A percentile compares a stretch with the other conserved stretches of the same genome.
Conservation (phyloP, 495 filamentous ascomycete species). For the Terfezia boudieri region DNA sequence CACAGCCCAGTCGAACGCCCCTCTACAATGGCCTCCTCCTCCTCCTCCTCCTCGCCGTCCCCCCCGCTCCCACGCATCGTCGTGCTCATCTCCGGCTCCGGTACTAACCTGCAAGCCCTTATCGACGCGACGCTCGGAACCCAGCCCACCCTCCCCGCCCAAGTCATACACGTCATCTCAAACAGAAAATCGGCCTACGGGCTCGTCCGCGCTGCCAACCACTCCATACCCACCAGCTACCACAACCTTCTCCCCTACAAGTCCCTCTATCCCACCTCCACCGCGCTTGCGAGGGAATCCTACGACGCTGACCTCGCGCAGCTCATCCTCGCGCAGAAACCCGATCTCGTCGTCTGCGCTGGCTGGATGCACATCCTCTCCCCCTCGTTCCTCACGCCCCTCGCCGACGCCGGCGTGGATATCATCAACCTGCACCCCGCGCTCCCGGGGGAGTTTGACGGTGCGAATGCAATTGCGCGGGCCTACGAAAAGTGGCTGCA, state of each 20-base stretch:
- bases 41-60: too few relatives aligned
- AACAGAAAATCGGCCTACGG: slow-evolving; percentile 68
- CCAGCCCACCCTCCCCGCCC: slow-evolving; percentile 32
- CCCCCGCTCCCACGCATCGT: slow-evolving; percentile 23
- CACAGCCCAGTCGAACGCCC: too few relatives aligned
- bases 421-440: slow-evolving; percentile 83
- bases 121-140: slow-evolving; percentile 43
- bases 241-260: slow-evolving; percentile 59
- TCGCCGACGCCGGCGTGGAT: slow-evolving; percentile 34
- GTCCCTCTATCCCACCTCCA: slow-evolving; percentile 20
- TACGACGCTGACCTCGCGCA: slow-evolving; percentile 68
- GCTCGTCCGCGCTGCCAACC: slow-evolving; percentile 43
- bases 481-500: slow-evolving; percentile 54
- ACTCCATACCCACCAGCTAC: slow-evolving; percentile 57
- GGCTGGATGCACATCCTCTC: slow-evolving; percentile 59
- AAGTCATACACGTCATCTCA: slow-evolving; percentile 55
- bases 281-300: slow-evolving; percentile 32
- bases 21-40: too few relatives aligned
- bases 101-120: slow-evolving; percentile 75
- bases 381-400: slow-evolving; percentile 39
- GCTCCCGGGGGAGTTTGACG: slow-evolving; percentile 53
- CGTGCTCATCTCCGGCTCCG: slow-evolving; percentile 56
- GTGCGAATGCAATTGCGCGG: slow-evolving; percentile 52
- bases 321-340: slow-evolving; percentile 40
- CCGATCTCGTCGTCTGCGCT: slow-evolving; percentile 46